Percentiles rank a stretch among this genome's conserved stretches.
These are phyloP conservation scores for Backusella westeae DNA, from an alignment of 192 early-diverging fungal genomes.

Conservation along the genomic window DNA sequence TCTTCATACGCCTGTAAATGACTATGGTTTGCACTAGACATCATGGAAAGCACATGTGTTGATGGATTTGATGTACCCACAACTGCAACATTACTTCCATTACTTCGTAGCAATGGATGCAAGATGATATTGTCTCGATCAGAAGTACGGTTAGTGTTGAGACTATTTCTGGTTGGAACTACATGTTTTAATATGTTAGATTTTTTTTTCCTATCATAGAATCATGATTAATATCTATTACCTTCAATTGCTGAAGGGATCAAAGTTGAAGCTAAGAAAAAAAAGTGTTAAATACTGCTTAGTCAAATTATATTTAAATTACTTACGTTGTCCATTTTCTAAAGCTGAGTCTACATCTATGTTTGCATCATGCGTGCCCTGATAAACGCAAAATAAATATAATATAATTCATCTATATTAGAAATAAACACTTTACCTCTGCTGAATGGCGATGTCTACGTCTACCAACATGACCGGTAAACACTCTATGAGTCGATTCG, in stretches of 20 bases:
- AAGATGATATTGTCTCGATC: conserved; percentile 54
- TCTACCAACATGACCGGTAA: conserved; percentile 42
- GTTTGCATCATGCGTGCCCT: neutral
- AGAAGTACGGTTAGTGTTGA: neutral
- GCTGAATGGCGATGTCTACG: conserved; percentile 42
- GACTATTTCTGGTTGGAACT: neutral
- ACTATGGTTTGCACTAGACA: conserved; percentile 48
- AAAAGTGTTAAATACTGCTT: neutral
- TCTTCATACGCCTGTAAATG: conserved; percentile 64
- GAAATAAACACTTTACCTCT: conserved; percentile 13
- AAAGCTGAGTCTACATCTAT: neutral
- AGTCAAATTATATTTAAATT: neutral
- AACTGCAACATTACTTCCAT: neutral
- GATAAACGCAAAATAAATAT: neutral
- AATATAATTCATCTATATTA: neutral
- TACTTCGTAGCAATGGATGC: conserved; percentile 56
- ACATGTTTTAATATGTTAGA: neutral
- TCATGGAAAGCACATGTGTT: conserved; percentile 36
- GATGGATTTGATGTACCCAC: neutral
- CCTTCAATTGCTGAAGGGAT: neutral
- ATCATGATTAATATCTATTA: neutral
- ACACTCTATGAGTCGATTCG: conserved; percentile 31
- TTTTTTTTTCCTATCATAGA: neutral
- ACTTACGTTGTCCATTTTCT: neutral
- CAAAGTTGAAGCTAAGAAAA: neutral